Conservation (phyloP, 1,284 basidiomycete species). For the Pascua guehoae region DNA sequence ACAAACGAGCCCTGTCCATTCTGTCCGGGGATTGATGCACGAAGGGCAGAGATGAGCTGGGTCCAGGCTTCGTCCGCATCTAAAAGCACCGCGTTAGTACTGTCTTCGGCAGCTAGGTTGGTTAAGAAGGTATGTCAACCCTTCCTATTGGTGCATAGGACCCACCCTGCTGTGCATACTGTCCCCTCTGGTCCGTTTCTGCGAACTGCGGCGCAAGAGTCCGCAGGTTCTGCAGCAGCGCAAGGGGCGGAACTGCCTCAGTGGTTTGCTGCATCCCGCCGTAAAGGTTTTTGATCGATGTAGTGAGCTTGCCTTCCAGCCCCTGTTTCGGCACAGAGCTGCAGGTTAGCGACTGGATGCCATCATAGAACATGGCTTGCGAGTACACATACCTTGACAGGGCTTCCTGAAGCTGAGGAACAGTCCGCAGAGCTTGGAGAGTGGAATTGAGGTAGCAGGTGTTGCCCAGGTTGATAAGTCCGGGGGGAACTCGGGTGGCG, state of each 20-base stretch:
- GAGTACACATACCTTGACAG: conserved; percentile 57
- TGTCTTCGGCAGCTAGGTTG: background rate
- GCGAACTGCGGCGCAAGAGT: conserved; percentile 87
- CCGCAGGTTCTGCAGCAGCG: conserved; percentile 69
- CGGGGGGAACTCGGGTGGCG: conserved; percentile 58
- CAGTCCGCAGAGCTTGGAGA: conserved; percentile 82
- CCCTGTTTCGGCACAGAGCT: conserved; percentile 18
- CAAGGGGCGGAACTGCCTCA: conserved; percentile 69
- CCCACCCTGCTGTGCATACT: conserved; percentile 82
- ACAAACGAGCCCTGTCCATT: conserved; percentile 58
- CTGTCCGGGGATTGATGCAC: conserved; percentile 58
- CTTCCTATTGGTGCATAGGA: background rate
- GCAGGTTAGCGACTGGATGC: conserved; percentile 13
- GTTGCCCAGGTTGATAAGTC: conserved; percentile 41
- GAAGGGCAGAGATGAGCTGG: conserved; percentile 74
- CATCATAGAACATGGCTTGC: background rate
- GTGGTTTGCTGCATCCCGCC: conserved; percentile 68
- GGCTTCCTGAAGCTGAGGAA: conserved; percentile 78
- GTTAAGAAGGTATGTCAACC: background rate
- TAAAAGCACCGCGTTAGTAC: conserved; percentile 33
- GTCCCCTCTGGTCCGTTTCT: conserved; percentile 60
- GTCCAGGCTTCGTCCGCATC: conserved; percentile 96
- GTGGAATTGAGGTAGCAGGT: conserved; percentile 86
- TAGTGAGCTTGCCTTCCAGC: conserved; percentile 50
- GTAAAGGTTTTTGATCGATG: conserved; percentile 70